Conservation (phyloP, 2,329 filamentous ascomycete genomes). For the Plectosphaerella sp. region DNA sequence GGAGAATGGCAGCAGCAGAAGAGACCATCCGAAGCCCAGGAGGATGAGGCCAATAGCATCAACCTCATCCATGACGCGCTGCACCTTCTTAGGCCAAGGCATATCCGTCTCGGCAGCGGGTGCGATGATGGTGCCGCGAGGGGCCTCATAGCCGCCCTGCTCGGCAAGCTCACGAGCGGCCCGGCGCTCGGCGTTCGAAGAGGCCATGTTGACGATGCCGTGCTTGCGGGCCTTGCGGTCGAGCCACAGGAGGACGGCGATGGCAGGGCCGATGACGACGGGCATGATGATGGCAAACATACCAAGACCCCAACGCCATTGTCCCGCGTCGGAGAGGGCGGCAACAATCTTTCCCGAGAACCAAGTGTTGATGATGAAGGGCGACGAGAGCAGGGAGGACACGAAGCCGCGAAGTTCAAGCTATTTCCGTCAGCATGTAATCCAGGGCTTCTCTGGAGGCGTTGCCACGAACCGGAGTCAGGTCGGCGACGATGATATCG, state of each 20-base stretch:
- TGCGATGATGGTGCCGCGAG: conserved; percentile 13
- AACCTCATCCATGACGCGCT: conserved; percentile 25
- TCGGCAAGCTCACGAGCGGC: conserved; percentile 12
- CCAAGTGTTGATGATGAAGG: conserved; percentile 63
- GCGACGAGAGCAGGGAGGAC: conserved; percentile 45
- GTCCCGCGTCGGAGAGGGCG: conserved; percentile 27
- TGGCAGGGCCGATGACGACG: conserved; percentile 45
- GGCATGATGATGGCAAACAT: conserved; percentile 52
- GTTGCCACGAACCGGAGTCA: conserved; percentile 31
- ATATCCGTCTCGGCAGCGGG: neutral
- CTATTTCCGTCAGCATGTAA: too few species aligned
- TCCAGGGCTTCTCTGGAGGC: too few species aligned
- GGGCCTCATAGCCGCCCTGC: conserved; percentile 9
- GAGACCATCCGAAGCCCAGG: conserved; percentile 41
- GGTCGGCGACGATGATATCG: conserved; percentile 60
- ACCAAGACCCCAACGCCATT: conserved; percentile 40
- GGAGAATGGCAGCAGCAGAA: conserved; percentile 49
- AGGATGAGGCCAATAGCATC: conserved; percentile 35
- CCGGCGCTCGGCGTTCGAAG: conserved; percentile 18
- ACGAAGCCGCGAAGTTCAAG: conserved; percentile 44
- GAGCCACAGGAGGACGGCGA: conserved; percentile 42
- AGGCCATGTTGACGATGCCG: conserved; percentile 22
- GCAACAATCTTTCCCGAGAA: conserved; percentile 52
- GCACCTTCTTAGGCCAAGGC: conserved; percentile 3
- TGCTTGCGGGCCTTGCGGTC: conserved; percentile 42